Evolutionary conservation across 208 protist species (phyloP), one percentile per base, ranked within the genome.

Genomic region (Crithidia expoeki): DNA sequence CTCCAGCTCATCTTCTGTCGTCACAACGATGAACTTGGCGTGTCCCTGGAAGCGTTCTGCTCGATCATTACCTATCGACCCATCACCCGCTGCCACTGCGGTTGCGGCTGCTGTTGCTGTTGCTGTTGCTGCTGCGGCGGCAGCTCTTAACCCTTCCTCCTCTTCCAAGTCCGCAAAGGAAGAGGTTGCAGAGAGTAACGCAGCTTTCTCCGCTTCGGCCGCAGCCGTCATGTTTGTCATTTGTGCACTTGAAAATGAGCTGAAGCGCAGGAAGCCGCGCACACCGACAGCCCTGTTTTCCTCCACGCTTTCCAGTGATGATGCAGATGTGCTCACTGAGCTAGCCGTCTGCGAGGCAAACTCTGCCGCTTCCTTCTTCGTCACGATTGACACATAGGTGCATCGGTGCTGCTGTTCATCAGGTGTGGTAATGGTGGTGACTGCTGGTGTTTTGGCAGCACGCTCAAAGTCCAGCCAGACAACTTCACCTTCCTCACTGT

Each of bases 401-500:
- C n/a, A n/a, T n/a, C n/a, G n/a, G 7, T 3, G 12, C 12, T 36
- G 2, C 10, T n/a, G 4, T 11, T 14, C 9, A 21, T 30, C 33
- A 38, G 38, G 6, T 19, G 21, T 17, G 10, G 16, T 14, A 34
- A 11, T 3, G 58, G 16, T 1, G 42, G 10, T 7, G 25, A 28
- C 30, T 3, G 32, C n/a, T 11, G 55, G 55, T 5, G 34, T 30
- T 40, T n/a, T n/a, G n/a, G 30, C 34, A 46, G 55, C 33, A 30
- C 70, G 61, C 21, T 52, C 55, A 40, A 76, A 76, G 46, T 76
- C 70, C 30, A 76, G 70, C 61, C 52, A 76, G 7, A 66, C 66
- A 1, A 53, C 23, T n/a, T 66, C 73, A 0, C 55, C 55, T 14
- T 38, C 59, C 17, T 62, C 50, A 25, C 4, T 60, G 14, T 46